Base-by-base conservation (phyloP, 73 alveolate species). In the Blepharisma stoltei region DNA sequence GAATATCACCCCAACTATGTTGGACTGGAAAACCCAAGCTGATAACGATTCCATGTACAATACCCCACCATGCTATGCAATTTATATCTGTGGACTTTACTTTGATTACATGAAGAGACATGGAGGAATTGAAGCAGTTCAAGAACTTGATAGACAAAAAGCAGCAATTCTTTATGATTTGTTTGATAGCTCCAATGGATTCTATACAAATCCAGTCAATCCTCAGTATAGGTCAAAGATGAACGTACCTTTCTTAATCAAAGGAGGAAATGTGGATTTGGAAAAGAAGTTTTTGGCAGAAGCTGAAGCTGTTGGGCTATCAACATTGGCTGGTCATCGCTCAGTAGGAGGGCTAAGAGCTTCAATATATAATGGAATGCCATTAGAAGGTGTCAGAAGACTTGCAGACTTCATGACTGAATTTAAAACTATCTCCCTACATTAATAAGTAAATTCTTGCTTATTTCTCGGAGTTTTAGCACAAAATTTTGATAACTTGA, bases 301-400 rank as follows among this genome's bases (percentile, higher is more conserved):
- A 65, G 89, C 88, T 32, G 75, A 76, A 45, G 53, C 53, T 27
- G 85, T 11, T 20, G 87, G 87, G 8, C 23, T 86, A 20, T 53
- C 77, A 43, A 83, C 81, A 38, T 54, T 82, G 38, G 77, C 76
- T 73, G 93, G 90, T 6, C 93, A 86, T 49, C 73, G 90, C 65
- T 76, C 89, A 18, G 89, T 82, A 8, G 90, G 90, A 25, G 93
- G 93, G 7, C 43, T 77, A 81, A 81, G 93, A 77, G 89, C 85
- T 9, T 81, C 93, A n/a, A 49, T 83, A 50, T 86, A 86, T 75
- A 86, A 76, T 60, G 89, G 89, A 68, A 86, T 86, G 89, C 87
- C 90, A 7, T 53, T 76, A 6, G 93, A 81, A 53, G 93, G 89
- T 44, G 89, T 77, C 5, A 77, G 82, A 82, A 79, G 78, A 9